Evolutionary conservation across 352 stramenopile genomes (phyloP), one percentile per base, ranked within the genome.

Genomic region (Globisporangium barbulae): DNA sequence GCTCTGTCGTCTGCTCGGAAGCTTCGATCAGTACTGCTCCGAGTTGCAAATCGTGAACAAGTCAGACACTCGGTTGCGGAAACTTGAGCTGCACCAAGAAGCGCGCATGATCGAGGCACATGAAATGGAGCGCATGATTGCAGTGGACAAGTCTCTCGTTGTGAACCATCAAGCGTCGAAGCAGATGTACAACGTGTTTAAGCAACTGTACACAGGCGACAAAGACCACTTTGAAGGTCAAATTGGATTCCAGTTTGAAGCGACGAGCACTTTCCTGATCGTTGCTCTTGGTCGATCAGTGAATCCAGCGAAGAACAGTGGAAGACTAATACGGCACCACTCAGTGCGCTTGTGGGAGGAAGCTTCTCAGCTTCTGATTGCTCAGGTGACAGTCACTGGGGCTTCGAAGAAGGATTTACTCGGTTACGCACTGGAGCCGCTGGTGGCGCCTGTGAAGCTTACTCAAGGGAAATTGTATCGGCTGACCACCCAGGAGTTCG

Each of bases 161-260:
- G 74, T 70, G 15, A 69, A 77, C 49, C 71, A 81, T 10, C 80
- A 85, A 47, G 69, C 73, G 31, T 85, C 81, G 3, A 92, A 91
- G 56, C 74, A 83, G 21, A 75, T 95, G 52, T 91, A 96, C 67
- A 96, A 96, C 37, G 84, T 94, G 31, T 96, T 96, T 60, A 86
- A 89, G 54, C 84, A 94, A 47, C 78, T 96, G 1, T 96, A 96
- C 69, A 96, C 84, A 0, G 88, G 88, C 10, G 85, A 94, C 65
- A 96, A 96, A 61, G 88, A 96, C 39, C 88, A 96, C 71, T 96
- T 96, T 59, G 88, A 96, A 66, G 88, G 88, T 0, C 88, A 96
- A 62, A 96, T 96, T 62, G 88, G 88, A 5, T 96, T 96, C 53
- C 88, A 96, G 57, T 96, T 96, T 69, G 88, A 96, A 70, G 85